phyloP scores from a whole-genome alignment of 441 rosid genomes.

The Viola pubescens region DNA sequence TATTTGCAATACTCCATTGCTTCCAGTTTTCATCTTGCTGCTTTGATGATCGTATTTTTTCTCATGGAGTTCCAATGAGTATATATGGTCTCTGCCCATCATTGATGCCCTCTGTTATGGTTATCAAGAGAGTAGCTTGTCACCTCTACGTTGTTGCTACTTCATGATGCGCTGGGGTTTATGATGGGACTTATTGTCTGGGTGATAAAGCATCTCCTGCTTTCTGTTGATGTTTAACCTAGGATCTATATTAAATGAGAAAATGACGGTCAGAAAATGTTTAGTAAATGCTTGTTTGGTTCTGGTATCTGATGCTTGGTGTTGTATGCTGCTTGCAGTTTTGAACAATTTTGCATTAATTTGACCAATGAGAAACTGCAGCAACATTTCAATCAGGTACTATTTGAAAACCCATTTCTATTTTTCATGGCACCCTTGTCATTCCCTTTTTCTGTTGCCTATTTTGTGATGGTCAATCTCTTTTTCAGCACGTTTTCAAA shows the following conservation, averaged over 20 bases:
- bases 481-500: constrained; percentile 89
- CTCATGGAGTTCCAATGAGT: neutral
- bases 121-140: neutral
- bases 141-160: neutral
- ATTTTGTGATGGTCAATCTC: constrained; percentile 9
- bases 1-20: neutral
- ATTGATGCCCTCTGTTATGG: constrained; percentile 4
- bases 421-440: constrained; percentile 2
- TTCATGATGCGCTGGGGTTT: constrained; percentile 5
- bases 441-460: constrained; percentile 19
- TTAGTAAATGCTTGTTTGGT: constrained; percentile 14
- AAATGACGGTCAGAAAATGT: neutral
- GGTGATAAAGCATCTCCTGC: neutral
- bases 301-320: constrained; percentile 23
- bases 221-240: neutral
- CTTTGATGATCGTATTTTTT: constrained; percentile 3
- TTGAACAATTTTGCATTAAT: constrained; percentile 98
- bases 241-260: neutral
- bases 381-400: constrained; percentile 97
- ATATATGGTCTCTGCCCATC: neutral
- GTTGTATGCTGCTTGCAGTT: constrained; percentile 38
- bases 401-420: constrained; percentile 4
- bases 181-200: neutral
- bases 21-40: constrained; percentile 4
- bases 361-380: constrained; percentile 98